phyloP scores from a whole-genome alignment of 306 rosid genomes.

The Dryas drummondii region DNA sequence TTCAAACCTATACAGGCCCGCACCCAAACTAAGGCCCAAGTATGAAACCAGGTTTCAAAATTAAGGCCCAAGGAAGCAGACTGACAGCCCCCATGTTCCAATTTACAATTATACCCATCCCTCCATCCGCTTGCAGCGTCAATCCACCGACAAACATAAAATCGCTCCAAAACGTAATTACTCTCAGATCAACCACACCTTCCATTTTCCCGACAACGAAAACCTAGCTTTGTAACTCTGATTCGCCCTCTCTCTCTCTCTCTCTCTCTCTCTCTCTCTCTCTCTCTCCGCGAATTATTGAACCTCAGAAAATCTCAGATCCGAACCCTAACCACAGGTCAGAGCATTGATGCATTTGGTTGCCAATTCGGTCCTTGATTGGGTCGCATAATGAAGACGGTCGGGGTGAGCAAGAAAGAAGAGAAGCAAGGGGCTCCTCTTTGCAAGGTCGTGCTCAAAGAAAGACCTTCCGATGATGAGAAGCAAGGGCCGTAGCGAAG shows the following conservation, averaged over 20 bases:
- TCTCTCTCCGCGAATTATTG: slow-evolving; percentile 1
- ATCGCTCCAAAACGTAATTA: too few relatives aligned
- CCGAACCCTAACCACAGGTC: slow-evolving; percentile 39
- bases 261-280: background rate
- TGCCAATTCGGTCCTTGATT: slow-evolving; percentile 57
- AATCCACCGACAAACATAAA: too few relatives aligned
- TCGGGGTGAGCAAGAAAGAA: slow-evolving; percentile 41
- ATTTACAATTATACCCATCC: too few relatives aligned
- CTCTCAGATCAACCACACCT: background rate
- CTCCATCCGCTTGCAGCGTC: too few relatives aligned
- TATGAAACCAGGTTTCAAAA: too few relatives aligned
- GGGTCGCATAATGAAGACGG: slow-evolving; percentile 44
- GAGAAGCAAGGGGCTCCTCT: slow-evolving; percentile 78
- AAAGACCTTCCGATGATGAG: slow-evolving; percentile 54
- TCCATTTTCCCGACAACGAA: background rate
- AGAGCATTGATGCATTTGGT: slow-evolving; percentile 41
- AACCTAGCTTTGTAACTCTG: background rate
- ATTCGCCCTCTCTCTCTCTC: background rate
- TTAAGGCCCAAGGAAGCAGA: too few relatives aligned
- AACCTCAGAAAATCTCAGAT: background rate
- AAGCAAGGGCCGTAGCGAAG: slow-evolving; percentile 58
- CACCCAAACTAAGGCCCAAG: too few relatives aligned
- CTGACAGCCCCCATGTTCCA: too few relatives aligned
- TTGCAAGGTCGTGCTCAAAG: slow-evolving; percentile 77
- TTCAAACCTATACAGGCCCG: too few relatives aligned